Percentiles rank a stretch among this genome's conserved stretches.
phyloP scores from a whole-genome alignment of 2,329 filamentous ascomycete species.

The Macroventuria anomochaeta region DNA sequence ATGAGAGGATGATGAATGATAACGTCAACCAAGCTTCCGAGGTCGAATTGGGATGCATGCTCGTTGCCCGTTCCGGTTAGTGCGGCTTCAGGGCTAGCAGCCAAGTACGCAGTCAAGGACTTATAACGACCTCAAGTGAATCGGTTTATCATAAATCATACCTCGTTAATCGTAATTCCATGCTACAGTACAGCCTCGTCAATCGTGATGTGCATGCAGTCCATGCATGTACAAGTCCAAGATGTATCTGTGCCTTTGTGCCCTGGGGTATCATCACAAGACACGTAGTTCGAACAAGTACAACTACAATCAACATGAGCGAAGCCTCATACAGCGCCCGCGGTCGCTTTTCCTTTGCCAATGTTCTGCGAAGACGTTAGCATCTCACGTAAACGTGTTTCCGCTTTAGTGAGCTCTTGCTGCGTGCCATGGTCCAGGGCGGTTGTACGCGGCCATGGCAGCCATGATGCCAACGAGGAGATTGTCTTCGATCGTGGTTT shows the following conservation, averaged over 20 bases:
- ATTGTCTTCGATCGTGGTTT: conserved; percentile 38
- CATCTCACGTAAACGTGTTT: conserved; percentile 42
- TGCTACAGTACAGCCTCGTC: conserved; percentile 9
- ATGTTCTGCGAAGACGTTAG: conserved; percentile 34
- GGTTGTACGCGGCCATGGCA: conserved; percentile 43
- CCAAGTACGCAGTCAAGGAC: background rate
- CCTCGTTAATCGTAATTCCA: conserved; percentile 14
- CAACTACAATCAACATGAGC: background rate
- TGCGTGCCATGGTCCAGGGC: conserved; percentile 23
- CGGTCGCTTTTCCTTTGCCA: conserved; percentile 37
- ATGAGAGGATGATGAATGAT: background rate
- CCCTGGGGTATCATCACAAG: background rate
- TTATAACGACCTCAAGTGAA: background rate
- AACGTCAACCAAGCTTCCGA: conserved; percentile 14
- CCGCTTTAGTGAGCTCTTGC: conserved; percentile 40
- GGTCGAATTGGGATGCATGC: conserved; percentile 9
- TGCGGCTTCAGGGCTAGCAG: background rate
- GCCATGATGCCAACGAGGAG: conserved; percentile 43
- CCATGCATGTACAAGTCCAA: background rate
- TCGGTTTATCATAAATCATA: conserved; percentile 9
- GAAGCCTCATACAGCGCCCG: conserved; percentile 27
- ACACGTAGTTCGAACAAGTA: background rate
- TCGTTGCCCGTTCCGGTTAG: conserved; percentile 10
- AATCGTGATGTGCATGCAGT: conserved; percentile 1
- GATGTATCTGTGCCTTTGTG: background rate